These are phyloP conservation scores for Colletotrichum nymphaeae DNA, from an alignment of 2,329 filamentous ascomycete genomes.

Conservation along the genomic window DNA sequence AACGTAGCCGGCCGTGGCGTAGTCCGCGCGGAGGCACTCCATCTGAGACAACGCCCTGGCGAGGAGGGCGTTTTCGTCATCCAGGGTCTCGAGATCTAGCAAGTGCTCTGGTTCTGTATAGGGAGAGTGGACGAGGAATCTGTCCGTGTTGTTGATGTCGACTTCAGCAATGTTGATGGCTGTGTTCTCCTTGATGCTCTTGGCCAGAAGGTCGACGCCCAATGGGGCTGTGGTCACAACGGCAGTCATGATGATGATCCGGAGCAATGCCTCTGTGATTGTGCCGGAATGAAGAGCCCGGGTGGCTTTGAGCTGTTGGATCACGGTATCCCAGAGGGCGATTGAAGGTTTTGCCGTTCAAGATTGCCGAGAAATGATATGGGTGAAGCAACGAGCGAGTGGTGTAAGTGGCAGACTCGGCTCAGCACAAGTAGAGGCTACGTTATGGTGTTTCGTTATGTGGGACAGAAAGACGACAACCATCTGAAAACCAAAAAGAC, in stretches of 20 bases:
- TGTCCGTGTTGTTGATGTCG: constrained; percentile 30
- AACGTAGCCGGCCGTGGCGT: constrained; percentile 80
- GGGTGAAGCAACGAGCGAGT: neutral
- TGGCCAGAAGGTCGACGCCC: constrained; percentile 23
- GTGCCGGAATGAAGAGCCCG: neutral
- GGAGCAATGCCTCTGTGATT: too few relatives aligned
- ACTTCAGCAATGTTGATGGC: constrained; percentile 24
- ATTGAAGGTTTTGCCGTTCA: neutral
- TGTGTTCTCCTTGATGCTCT: constrained; percentile 22
- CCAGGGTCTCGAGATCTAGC: constrained; percentile 76
- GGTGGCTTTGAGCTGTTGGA: neutral
- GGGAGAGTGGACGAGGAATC: constrained; percentile 75
- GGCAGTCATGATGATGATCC: constrained; percentile 9
- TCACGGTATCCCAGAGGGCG: neutral
- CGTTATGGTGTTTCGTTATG: neutral
- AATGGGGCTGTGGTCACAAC: constrained; percentile 21
- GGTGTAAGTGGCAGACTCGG: neutral
- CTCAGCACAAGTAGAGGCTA: neutral
- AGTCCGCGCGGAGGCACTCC: constrained; percentile 72
- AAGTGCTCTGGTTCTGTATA: constrained; percentile 79
- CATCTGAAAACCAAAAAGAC: neutral
- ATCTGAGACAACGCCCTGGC: constrained; percentile 77
- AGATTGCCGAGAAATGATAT: neutral
- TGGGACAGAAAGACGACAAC: neutral
- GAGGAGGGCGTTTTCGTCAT: constrained; percentile 74